These are phyloP conservation scores for Zopfochytrium polystomum DNA, from an alignment of 371 early-diverging fungal species.

Conservation along the genomic window DNA sequence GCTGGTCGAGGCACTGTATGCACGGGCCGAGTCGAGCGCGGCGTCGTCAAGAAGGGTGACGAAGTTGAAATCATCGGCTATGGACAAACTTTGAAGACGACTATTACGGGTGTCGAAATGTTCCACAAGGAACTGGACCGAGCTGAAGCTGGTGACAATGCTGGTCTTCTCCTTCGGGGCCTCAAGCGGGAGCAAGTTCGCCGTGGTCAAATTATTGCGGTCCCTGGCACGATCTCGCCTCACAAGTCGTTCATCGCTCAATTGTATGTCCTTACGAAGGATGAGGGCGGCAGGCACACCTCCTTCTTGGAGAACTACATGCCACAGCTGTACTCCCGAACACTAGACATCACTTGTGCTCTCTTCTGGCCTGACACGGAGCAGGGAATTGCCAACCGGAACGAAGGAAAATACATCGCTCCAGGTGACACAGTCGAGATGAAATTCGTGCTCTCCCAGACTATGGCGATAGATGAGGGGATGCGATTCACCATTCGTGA, in stretches of 20 bases:
- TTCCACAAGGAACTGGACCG: conserved; percentile 96
- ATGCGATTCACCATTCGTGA: conserved; percentile 96
- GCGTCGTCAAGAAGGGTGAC: conserved; percentile 86
- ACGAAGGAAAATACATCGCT: conserved; percentile 90
- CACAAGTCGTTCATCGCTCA: conserved; percentile 91
- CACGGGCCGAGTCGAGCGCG: conserved; percentile 98
- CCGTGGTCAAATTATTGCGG: conserved; percentile 91
- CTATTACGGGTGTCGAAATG: conserved; percentile 96
- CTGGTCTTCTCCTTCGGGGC: conserved; percentile 95
- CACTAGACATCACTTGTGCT: conserved; percentile 89
- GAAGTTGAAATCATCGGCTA: conserved; percentile 97
- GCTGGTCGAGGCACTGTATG: conserved; percentile 98
- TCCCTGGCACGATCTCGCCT: conserved; percentile 87
- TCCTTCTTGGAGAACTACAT: conserved; percentile 95
- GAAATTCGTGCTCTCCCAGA: conserved; percentile 72
- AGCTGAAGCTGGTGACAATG: conserved; percentile 98
- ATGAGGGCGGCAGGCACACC: conserved; percentile 98
- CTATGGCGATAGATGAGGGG: conserved; percentile 89
- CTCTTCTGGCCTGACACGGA: conserved; percentile 73
- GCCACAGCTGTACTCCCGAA: conserved; percentile 93
- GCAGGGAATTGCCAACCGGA: conserved; percentile 71
- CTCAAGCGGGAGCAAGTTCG: conserved; percentile 94
- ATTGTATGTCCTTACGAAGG: conserved; percentile 93
- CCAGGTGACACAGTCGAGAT: conserved; percentile 96
- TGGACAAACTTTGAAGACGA: conserved; percentile 84